Conservation (phyloP, 148 eudicot species). For the Pharnaceum exiguum region DNA sequence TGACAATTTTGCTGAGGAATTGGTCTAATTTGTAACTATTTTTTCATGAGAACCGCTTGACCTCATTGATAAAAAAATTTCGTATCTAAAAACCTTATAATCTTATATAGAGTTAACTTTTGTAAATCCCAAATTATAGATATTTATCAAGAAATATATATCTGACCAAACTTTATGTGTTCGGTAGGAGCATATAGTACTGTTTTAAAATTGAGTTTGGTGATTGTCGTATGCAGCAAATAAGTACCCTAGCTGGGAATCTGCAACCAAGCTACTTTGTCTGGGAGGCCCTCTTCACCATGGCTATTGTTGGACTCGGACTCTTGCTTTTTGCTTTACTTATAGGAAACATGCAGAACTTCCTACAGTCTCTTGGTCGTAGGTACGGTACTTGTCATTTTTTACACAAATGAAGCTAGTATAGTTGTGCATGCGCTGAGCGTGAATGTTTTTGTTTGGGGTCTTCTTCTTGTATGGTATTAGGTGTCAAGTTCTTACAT, state of each 20-base stretch:
- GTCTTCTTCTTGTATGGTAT: too few relatives aligned
- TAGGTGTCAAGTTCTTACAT: neutral
- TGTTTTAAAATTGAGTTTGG: neutral
- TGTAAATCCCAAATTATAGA: too few relatives aligned
- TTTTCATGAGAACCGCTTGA: too few relatives aligned
- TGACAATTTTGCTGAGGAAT: too few relatives aligned
- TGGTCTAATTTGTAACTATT: too few relatives aligned
- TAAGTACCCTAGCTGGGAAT: constrained; percentile 87
- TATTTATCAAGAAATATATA: too few relatives aligned
- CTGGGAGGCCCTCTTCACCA: constrained; percentile 79
- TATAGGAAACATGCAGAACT: constrained; percentile 88
- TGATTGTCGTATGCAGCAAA: constrained; percentile 49
- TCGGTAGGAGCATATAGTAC: too few relatives aligned
- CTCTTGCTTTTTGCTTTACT: constrained; percentile 76
- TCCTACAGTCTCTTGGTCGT: constrained; percentile 81
- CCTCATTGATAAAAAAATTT: too few relatives aligned
- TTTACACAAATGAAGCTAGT: neutral
- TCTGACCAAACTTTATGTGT: too few relatives aligned
- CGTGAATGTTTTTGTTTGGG: neutral
- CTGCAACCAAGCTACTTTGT: constrained; percentile 63
- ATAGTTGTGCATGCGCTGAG: neutral
- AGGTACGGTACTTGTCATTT: constrained; percentile 52
- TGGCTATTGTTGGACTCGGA: constrained; percentile 72
- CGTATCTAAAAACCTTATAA: too few relatives aligned
- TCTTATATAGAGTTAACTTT: too few relatives aligned